Evolutionary conservation across 345 rosid genomes (phyloP), one percentile per base, ranked within the genome.

Genomic region (Arabidopsis arenosa): DNA sequence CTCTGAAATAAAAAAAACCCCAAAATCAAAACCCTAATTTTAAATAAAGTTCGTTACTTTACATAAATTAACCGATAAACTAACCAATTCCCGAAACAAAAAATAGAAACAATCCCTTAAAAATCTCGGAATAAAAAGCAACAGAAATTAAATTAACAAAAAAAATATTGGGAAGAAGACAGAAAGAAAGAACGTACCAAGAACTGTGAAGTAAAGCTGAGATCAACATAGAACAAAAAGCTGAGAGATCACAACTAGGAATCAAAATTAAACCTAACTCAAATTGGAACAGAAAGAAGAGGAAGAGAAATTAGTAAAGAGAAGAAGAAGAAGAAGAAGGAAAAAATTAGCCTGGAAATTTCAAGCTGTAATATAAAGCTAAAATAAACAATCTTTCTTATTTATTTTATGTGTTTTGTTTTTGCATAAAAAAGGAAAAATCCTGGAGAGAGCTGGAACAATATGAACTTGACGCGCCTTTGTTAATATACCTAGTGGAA

Each of bases 21-120:
- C n/a, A 51, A 23, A 68, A 68, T 62, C 44, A 75, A 74, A 75
- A 75, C 79, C 79, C 79, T 75, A 75, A 68, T 59, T 75, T 51
- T 61, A 28, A 28, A 75, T 40, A 6, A 28, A 75, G 54, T 51
- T 68, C 52, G 26, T 48, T 23, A 74, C 37, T 7, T 33, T 0
- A 44, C 39, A 74, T 5, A 15, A 23, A 4, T 7, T 11, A 75
- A 67, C 60, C 6, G 55, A 49, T 28, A 53, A 69, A 59, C 49
- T 17, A 68, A 45, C 11, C 11, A 35, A 47, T n/a, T 6, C 6
- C 32, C 28, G 13, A 30, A 52, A 32, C 15, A 45, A 47, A 36
- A 49, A 5, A 11, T 14, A 23, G 12, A 67, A 4, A 26, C 0
- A 49, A 26, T 9, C 66, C 36, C 18, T 23, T 13, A 9, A 36